phyloP scores from a whole-genome alignment of 1,284 basidiomycete species.

The Pseudozyma flocculosa region DNA sequence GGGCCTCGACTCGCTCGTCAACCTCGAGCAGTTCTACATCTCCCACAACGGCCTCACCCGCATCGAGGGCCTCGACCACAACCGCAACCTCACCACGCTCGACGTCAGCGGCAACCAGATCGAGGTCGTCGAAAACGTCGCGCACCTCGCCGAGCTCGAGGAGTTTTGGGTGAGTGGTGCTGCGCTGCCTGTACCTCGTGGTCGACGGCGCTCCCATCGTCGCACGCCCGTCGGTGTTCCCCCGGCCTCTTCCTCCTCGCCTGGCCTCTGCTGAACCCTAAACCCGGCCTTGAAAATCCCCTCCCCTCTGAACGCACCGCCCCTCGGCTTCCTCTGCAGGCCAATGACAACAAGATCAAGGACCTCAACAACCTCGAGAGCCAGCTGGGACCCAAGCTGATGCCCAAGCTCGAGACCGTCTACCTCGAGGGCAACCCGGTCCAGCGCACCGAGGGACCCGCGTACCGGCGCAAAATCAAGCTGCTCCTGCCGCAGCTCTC shows the following conservation, averaged over 20 bases:
- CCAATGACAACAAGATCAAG: conserved; percentile 81
- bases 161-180: conserved; percentile 81
- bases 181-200: no score
- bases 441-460: conserved; percentile 73
- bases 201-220: no score
- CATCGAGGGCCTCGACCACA: conserved; percentile 76
- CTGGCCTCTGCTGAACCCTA: no score
- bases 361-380: conserved; percentile 70
- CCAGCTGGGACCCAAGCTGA: conserved; percentile 69
- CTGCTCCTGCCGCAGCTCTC: conserved; percentile 81
- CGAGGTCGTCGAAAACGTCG: conserved; percentile 73
- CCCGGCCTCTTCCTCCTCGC: no score
- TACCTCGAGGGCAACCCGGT: conserved; percentile 95
- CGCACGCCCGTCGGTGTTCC: no score
- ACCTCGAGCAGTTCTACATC: conserved; percentile 85
- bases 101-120: conserved; percentile 88
- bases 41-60: conserved; percentile 86
- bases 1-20: conserved; percentile 63
- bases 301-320: no score
- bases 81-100: conserved; percentile 71
- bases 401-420: conserved; percentile 73
- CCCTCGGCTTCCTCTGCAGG: no score
- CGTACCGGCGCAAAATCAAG: conserved; percentile 86
- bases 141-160: conserved; percentile 73
- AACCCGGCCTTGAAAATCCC: no score